These are phyloP conservation scores for Diaporthe vaccinii DNA, from an alignment of 2,329 filamentous ascomycete species.

Conservation along the genomic window DNA sequence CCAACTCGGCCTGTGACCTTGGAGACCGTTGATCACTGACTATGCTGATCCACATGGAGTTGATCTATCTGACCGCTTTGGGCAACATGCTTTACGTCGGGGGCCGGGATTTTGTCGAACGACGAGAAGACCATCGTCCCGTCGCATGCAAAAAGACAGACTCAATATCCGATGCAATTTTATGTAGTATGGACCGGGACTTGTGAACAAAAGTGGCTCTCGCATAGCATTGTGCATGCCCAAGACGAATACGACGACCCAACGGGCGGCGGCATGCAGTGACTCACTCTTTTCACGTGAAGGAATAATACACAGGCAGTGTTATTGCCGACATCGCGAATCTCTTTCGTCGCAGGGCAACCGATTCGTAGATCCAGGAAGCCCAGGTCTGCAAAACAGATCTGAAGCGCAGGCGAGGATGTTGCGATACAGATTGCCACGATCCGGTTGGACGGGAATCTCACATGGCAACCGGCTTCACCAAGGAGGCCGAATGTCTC, in stretches of 20 bases:
- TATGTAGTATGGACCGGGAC: too few relatives aligned
- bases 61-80: neutral
- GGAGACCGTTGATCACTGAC: neutral
- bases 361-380: neutral
- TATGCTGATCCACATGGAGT: neutral
- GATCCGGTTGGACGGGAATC: neutral
- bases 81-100: neutral
- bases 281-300: neutral
- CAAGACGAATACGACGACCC: neutral
- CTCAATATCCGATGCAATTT: neutral
- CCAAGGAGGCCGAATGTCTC: neutral
- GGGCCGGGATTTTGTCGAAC: neutral
- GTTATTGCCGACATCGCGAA: neutral
- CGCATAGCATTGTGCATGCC: neutral
- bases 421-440: too few relatives aligned
- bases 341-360: neutral
- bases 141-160: neutral
- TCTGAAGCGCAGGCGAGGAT: neutral
- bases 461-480: neutral
- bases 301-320: neutral
- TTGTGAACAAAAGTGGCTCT: neutral
- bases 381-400: neutral
- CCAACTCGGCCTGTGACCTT: neutral
- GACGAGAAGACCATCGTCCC: neutral
- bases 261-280: too few relatives aligned